Conservation (phyloP, 352 stramenopile species). For the Pythium guiyangense region DNA sequence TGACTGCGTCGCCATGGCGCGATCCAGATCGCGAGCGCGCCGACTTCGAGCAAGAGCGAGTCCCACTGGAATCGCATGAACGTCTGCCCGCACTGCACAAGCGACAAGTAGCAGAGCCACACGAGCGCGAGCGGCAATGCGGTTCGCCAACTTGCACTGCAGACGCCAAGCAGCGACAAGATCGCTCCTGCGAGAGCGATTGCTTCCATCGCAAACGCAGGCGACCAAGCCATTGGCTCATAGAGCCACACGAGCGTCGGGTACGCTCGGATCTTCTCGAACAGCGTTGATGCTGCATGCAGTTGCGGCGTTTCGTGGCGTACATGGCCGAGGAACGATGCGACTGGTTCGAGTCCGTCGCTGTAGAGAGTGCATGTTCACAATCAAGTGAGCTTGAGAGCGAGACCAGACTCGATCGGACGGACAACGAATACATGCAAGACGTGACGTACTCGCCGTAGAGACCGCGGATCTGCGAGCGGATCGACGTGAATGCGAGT, state of each 20-base stretch:
- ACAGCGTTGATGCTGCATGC: conserved; percentile 10
- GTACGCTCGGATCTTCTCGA: conserved; percentile 22
- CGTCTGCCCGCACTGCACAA: conserved; percentile 68
- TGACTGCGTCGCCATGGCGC: conserved; percentile 29
- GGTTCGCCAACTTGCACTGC: conserved; percentile 24
- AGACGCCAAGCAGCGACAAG: conserved; percentile 22
- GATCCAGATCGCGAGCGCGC: conserved; percentile 57
- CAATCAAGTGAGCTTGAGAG: background rate
- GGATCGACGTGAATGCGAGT: conserved; percentile 77
- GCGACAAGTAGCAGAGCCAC: conserved; percentile 74
- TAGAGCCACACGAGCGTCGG: conserved; percentile 60
- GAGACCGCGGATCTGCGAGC: conserved; percentile 75
- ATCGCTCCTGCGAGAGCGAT: conserved; percentile 31
- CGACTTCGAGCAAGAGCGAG: conserved; percentile 85
- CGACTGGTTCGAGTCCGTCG: conserved; percentile 55
- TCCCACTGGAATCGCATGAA: conserved; percentile 94
- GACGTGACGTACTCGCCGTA: conserved; percentile 53
- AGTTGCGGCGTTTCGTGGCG: conserved; percentile 15
- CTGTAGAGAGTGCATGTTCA: conserved; percentile 7
- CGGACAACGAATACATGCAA: background rate
- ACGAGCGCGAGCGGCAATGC: conserved; percentile 26
- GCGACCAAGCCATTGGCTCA: conserved; percentile 33
- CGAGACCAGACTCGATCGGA: background rate
- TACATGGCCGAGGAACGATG: conserved; percentile 38
- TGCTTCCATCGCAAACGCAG: conserved; percentile 46